Evolutionary conservation across 2,329 filamentous ascomycete genomes (phyloP).

Genomic region (Onygenales sp.): DNA sequence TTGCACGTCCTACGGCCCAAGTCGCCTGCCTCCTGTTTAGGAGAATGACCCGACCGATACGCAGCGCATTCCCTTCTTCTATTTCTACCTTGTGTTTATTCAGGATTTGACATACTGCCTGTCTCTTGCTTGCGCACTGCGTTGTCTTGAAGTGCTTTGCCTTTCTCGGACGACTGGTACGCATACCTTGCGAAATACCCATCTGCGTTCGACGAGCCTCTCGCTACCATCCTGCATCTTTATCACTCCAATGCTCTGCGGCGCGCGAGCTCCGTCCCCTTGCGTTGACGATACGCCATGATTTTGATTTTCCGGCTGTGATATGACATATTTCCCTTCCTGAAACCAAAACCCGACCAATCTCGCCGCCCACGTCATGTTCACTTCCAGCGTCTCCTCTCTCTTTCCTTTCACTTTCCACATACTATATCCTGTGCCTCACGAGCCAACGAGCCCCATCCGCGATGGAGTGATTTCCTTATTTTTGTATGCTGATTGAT

Average conservation of each 20-base stretch:
- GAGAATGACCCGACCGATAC: too few species aligned
- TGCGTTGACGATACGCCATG: background rate
- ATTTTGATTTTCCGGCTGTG: background rate
- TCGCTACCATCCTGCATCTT: background rate
- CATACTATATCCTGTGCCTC: background rate
- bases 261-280: too few species aligned
- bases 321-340: background rate
- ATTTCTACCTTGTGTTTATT: too few species aligned
- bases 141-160: too few species aligned
- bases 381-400: background rate
- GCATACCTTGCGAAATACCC: too few species aligned
- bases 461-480: background rate
- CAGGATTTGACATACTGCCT: too few species aligned
- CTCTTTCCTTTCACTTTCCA: background rate
- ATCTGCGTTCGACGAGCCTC: too few species aligned
- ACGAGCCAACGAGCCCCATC: background rate
- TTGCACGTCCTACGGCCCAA: background rate
- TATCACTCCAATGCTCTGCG: too few species aligned
- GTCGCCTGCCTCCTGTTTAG: too few species aligned
- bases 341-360: background rate
- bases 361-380: background rate
- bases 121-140: too few species aligned
- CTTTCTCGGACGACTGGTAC: too few species aligned
- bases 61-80: too few species aligned
- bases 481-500: background rate